Base-by-base conservation (phyloP, 345 rosid species). In the Passiflora organensis region DNA sequence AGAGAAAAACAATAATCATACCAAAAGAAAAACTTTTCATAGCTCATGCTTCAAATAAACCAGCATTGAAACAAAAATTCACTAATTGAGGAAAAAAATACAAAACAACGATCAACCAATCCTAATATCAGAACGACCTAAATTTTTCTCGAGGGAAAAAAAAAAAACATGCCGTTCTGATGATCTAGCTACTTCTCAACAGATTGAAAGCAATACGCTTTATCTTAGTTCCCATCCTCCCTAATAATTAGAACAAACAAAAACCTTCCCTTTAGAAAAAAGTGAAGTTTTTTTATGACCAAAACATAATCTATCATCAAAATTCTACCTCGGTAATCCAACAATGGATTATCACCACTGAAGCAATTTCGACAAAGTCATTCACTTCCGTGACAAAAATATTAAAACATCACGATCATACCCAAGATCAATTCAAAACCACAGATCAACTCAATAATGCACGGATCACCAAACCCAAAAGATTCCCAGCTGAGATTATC, bases 401-500 rank as follows among this genome's bases (percentile, higher is more conserved):
- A 41, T 14, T 1, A 53, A 25, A 43, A 13, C 21, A 34, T 32
- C 49, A 12, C 36, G 46, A 38, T 13, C 17, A 38, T 20, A 25
- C 25, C 20, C 21, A 58, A 20, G 46, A 22, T 6, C 55, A 56
- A 59, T 4, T 0, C 56, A 48, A 10, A 32, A 15, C 5, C 9
- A 17, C 46, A 45, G 39, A 62, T 43, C 64, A 57, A 51, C 56
- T 53, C 17, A 25, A 52, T 67, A 19, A 32, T 24, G 23, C 63
- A 58, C 25, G 8, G 24, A 64, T 55, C 39, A 62, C 65, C 20
- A 45, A 64, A 64, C 66, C 21, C 52, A 59, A 62, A 20, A 25
- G 48, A 36, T 44, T 22, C 55, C 63, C 63, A 59, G 46, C 23
- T 59, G 56, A 49, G 66, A 66, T 48, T 25, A 69, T 56, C 59